Evolutionary conservation across 2,329 filamentous ascomycete species (phyloP).

Genomic region (Trichoderma semiorbis): DNA sequence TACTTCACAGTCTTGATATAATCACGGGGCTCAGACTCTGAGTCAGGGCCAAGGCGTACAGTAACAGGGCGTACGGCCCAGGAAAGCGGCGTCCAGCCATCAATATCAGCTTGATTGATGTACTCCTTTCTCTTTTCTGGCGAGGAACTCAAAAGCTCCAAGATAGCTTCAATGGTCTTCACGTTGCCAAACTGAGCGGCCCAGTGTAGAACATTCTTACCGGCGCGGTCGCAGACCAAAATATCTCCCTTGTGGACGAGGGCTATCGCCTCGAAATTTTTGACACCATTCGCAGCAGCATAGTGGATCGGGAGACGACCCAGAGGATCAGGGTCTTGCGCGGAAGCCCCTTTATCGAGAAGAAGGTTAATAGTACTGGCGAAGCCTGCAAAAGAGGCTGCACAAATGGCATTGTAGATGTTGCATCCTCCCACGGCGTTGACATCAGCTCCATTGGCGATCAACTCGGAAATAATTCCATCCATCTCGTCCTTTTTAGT

Average conservation of each 20-base stretch:
- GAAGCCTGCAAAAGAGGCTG: background rate
- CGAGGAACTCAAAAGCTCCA: background rate
- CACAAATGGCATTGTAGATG: background rate
- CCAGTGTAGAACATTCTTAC: background rate
- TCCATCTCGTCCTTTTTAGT: background rate
- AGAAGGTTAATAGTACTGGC: background rate
- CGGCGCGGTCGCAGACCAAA: background rate
- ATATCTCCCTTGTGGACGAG: background rate
- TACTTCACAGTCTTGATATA: background rate
- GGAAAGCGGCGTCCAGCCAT: background rate
- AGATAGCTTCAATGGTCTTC: background rate
- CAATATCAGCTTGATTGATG: background rate
- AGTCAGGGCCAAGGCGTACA: too few relatives aligned
- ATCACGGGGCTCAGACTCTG: background rate
- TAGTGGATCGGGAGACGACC: background rate
- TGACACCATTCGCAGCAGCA: background rate
- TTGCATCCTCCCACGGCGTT: background rate
- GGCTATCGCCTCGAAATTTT: background rate
- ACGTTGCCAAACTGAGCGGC: background rate
- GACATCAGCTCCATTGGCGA: background rate
- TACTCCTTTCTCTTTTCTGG: background rate
- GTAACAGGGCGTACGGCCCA: background rate
- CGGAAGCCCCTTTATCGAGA: background rate
- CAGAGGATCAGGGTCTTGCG: background rate
- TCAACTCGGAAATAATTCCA: background rate